Percentiles rank a stretch among this genome's conserved stretches.
Evolutionary conservation across 2,329 filamentous ascomycete genomes (phyloP).

Genomic region (Fusarium oligoseptatum): DNA sequence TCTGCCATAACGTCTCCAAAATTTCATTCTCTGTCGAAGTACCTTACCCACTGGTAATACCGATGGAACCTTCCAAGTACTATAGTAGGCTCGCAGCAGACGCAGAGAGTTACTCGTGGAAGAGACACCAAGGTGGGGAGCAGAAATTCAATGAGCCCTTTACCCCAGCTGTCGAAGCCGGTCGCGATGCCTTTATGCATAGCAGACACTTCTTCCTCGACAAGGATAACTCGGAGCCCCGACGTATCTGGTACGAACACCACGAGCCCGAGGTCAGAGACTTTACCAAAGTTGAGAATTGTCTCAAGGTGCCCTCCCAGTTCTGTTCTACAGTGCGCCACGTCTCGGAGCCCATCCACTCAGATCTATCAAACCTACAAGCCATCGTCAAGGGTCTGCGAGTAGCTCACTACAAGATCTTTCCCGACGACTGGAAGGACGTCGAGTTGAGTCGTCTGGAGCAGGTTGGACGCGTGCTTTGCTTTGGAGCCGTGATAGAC

Average conservation of each 20-base stretch:
- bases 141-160: background rate
- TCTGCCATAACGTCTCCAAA: constrained; percentile 36
- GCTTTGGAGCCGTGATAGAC: constrained; percentile 30
- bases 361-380: constrained; percentile 26
- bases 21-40: background rate
- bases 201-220: constrained; percentile 19
- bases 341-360: constrained; percentile 29
- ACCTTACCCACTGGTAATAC: background rate
- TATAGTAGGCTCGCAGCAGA: background rate
- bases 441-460: background rate
- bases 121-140: constrained; percentile 1
- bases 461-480: constrained; percentile 20
- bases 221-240: constrained; percentile 4
- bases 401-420: background rate
- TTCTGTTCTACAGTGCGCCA: constrained; percentile 18
- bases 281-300: constrained; percentile 23
- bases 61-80: constrained; percentile 19
- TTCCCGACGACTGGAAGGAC: constrained; percentile 19
- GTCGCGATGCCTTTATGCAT: background rate
- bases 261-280: background rate
- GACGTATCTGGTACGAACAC: constrained; percentile 21
- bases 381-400: constrained; percentile 17
- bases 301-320: constrained; percentile 20
- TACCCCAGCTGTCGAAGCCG: background rate
- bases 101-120: background rate